These are phyloP conservation scores for Thielaviopsis populi DNA, from an alignment of 2,329 filamentous ascomycete species.

Conservation along the genomic window DNA sequence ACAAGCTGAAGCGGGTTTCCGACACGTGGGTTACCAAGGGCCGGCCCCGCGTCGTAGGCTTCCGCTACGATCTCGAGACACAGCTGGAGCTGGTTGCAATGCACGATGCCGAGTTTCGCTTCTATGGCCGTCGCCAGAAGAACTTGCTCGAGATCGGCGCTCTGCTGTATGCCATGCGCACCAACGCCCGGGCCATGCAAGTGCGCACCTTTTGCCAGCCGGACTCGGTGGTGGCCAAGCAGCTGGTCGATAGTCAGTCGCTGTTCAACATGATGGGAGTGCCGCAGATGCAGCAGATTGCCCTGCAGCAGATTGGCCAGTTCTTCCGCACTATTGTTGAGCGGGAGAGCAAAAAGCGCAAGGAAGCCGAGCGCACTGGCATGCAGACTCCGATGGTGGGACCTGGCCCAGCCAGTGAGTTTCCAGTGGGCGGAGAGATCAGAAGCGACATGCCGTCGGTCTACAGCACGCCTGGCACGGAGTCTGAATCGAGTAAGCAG, in stretches of 20 bases:
- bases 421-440: constrained; percentile 11
- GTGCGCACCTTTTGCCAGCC: constrained; percentile 43
- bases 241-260: constrained; percentile 38
- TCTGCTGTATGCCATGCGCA: constrained; percentile 37
- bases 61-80: constrained; percentile 45
- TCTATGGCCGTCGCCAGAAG: constrained; percentile 35
- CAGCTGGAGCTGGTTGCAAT: constrained; percentile 40
- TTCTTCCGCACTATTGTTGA: constrained; percentile 41
- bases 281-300: constrained; percentile 29
- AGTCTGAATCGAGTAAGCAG: not conserved
- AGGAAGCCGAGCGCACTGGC: constrained; percentile 20
- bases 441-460: constrained; percentile 10
- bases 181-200: constrained; percentile 37
- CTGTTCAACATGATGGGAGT: constrained; percentile 36
- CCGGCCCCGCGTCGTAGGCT: constrained; percentile 39
- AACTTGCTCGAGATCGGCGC: constrained; percentile 31
- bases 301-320: constrained; percentile 35
- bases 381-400: constrained; percentile 15
- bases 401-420: not conserved
- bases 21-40: constrained; percentile 39
- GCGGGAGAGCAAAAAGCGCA: constrained; percentile 26
- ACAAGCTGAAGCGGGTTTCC: constrained; percentile 36
- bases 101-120: constrained; percentile 38
- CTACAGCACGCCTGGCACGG: not conserved
- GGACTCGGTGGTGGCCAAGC: constrained; percentile 42